Conservation (phyloP, 2,329 filamentous ascomycete genomes). For the Cladophialophora carrionii region DNA sequence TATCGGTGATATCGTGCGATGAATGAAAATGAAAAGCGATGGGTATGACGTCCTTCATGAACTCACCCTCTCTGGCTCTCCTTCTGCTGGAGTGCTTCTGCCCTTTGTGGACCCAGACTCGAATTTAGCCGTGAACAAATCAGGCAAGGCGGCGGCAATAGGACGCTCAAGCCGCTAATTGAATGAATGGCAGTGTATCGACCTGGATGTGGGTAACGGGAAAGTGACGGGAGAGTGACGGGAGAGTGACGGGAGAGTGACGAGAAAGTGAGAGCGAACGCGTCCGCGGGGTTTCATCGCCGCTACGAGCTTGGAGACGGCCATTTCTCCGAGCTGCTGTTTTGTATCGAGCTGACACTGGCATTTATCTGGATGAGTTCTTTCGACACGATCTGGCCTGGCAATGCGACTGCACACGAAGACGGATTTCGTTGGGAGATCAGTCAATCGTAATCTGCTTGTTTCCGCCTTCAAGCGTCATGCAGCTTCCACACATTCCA, state of each 20-base stretch:
- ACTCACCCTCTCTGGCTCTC: constrained; percentile 4
- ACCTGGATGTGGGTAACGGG: not conserved
- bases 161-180: not conserved
- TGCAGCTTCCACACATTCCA: not conserved
- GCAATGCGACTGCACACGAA: not conserved
- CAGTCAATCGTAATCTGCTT: not conserved
- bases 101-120: not conserved
- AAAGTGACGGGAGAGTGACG: not conserved
- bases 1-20: not conserved
- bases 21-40: not conserved
- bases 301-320: not conserved
- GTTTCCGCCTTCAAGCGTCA: not conserved
- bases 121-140: constrained; percentile 23
- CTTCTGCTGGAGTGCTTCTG: not conserved
- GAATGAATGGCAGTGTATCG: not conserved
- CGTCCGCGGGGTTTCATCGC: not conserved
- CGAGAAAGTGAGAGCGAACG: not conserved
- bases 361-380: not conserved
- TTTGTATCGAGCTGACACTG: too few relatives aligned
- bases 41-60: not conserved
- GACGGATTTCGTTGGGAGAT: too few relatives aligned
- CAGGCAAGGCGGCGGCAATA: not conserved
- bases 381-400: not conserved
- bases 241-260: not conserved
- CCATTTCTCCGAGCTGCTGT: constrained; percentile 11